Evolutionary conservation across 345 rosid species (phyloP).

Genomic region (Atalantia buxifolia): DNA sequence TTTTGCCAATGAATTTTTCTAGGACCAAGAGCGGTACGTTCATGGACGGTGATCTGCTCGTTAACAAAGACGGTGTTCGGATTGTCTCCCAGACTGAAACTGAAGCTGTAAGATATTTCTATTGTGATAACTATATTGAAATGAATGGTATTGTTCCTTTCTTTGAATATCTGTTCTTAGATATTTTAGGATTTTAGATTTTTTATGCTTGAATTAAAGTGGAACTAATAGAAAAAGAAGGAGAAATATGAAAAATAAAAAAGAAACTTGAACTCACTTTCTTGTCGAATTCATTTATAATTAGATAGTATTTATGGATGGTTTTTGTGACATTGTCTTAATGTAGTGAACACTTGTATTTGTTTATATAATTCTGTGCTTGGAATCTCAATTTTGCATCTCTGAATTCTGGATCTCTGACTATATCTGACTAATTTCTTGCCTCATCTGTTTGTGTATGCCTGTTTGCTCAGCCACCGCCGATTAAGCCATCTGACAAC

Average conservation of each 20-base stretch:
- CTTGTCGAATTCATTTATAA: neutral
- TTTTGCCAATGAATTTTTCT: conserved; percentile 1
- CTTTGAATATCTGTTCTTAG: neutral
- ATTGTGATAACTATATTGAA: neutral
- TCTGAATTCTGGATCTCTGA: neutral
- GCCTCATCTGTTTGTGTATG: neutral
- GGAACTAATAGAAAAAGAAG: neutral
- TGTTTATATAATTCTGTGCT: neutral
- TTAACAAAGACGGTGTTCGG: conserved; percentile 87
- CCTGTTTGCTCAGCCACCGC: conserved; percentile 50
- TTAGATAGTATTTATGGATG: neutral
- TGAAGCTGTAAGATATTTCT: conserved; percentile 50
- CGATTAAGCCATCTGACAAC: conserved; percentile 64
- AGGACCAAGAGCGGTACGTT: conserved; percentile 93
- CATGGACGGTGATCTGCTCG: conserved; percentile 90
- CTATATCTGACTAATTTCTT: neutral
- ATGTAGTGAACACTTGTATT: neutral
- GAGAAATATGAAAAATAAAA: neutral
- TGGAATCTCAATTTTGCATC: neutral
- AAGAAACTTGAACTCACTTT: neutral
- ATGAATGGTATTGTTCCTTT: neutral
- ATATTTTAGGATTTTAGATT: neutral
- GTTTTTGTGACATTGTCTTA: neutral
- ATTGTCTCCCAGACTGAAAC: conserved; percentile 50
- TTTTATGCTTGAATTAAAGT: neutral